Conservation (phyloP, 2,329 filamentous ascomycete species). For the Apiospora phragmitis region DNA sequence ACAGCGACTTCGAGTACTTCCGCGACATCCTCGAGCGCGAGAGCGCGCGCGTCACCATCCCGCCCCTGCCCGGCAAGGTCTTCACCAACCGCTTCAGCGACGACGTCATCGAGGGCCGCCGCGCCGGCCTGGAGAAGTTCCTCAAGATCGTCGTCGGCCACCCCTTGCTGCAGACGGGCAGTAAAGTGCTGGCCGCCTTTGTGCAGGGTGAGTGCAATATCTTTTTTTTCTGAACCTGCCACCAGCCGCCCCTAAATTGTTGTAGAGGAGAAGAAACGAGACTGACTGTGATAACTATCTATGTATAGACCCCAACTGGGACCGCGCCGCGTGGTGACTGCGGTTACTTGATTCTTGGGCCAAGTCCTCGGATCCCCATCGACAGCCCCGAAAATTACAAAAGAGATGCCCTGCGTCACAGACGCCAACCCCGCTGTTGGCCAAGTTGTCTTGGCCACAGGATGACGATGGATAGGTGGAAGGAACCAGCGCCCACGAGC, state of each 20-base stretch:
- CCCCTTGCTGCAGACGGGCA: constrained; percentile 93
- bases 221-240: background rate
- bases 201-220: constrained; percentile 73
- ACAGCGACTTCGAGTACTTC: constrained; percentile 98
- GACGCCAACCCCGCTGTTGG: background rate
- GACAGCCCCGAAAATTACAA: constrained; percentile 42
- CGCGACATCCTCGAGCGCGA: constrained; percentile 97
- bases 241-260: background rate
- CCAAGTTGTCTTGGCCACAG: constrained; percentile 9
- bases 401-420: constrained; percentile 37
- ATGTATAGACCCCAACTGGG: constrained; percentile 78
- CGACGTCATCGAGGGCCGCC: constrained; percentile 90
- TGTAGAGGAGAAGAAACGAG: background rate
- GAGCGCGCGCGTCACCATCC: constrained; percentile 90
- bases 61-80: constrained; percentile 92
- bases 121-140: constrained; percentile 91
- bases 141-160: constrained; percentile 97
- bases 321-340: constrained; percentile 81
- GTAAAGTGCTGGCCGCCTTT: constrained; percentile 93
- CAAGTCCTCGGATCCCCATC: constrained; percentile 24
- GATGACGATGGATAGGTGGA: background rate
- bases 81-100: constrained; percentile 98
- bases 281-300: constrained; percentile 17
- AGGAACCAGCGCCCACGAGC: background rate
- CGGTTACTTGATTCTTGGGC: constrained; percentile 34